Evolutionary conservation across 495 filamentous ascomycete species (phyloP).

Genomic region (Daldinia bambusicola): DNA sequence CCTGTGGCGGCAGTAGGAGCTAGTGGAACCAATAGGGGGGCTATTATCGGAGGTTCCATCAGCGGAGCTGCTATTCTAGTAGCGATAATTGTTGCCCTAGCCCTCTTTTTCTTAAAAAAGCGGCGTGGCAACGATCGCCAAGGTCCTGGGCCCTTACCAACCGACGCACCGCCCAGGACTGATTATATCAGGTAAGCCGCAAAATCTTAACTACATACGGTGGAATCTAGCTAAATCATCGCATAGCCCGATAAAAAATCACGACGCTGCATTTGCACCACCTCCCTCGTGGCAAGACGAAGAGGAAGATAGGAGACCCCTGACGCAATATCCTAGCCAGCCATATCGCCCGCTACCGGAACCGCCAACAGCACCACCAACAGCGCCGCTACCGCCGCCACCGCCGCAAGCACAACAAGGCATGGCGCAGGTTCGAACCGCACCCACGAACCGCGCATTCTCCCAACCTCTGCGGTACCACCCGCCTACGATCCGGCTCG

Average conservation of each 20-base stretch:
- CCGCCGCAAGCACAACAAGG: constrained; percentile 15
- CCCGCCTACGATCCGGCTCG: constrained; percentile 15
- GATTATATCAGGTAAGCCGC: constrained; percentile 49
- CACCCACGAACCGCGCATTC: constrained; percentile 27
- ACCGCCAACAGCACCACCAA: constrained; percentile 10
- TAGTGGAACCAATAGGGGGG: constrained; percentile 49
- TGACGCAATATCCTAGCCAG: constrained; percentile 32
- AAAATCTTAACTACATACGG: neutral
- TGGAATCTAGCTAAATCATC: neutral
- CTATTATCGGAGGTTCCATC: constrained; percentile 59
- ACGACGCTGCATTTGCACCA: constrained; percentile 48
- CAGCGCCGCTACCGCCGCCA: constrained; percentile 24
- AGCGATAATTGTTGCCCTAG: constrained; percentile 44
- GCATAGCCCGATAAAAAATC: constrained; percentile 43
- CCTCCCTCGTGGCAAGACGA: constrained; percentile 48
- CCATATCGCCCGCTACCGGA: constrained; percentile 20
- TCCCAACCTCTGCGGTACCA: constrained; percentile 46
- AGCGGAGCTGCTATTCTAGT: constrained; percentile 52
- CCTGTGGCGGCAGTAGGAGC: constrained; percentile 16
- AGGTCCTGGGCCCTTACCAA: constrained; percentile 45
- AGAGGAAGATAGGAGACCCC: constrained; percentile 38
- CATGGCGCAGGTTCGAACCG: constrained; percentile 14
- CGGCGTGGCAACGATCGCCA: constrained; percentile 50
- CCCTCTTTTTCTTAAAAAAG: constrained; percentile 49
- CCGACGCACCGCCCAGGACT: constrained; percentile 38